phyloP scores from a whole-genome alignment of 768 basidiomycete species.

The Collybia mongolica region DNA sequence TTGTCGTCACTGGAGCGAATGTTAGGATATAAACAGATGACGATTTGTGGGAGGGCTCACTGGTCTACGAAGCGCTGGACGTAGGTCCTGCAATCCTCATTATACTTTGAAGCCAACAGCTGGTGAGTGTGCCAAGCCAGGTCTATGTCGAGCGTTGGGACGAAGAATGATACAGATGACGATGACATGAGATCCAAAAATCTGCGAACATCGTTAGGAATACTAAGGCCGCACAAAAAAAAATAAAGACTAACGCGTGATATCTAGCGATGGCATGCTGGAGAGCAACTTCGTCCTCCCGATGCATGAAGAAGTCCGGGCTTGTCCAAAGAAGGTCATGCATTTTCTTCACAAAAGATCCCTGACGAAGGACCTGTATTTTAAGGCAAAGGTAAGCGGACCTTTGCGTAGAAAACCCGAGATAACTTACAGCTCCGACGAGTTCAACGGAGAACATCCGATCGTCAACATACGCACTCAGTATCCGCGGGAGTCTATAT shows the following conservation, averaged over 20 bases:
- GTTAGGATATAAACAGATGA: not conserved
- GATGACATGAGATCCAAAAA: constrained; percentile 51
- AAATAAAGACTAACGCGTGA: constrained; percentile 41
- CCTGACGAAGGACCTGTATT: constrained; percentile 14
- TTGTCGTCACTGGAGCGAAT: constrained; percentile 29
- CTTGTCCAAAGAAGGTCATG: constrained; percentile 47
- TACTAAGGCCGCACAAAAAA: not conserved
- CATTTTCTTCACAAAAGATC: constrained; percentile 11
- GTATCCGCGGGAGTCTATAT: constrained; percentile 3
- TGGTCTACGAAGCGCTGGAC: constrained; percentile 45
- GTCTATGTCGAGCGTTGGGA: constrained; percentile 64
- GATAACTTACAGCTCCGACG: constrained; percentile 9
- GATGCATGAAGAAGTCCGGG: constrained; percentile 36
- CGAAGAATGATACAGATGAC: constrained; percentile 33
- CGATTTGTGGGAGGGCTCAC: constrained; percentile 26
- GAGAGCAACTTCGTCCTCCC: constrained; percentile 37
- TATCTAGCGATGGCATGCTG: constrained; percentile 54
- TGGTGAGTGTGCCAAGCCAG: constrained; percentile 70
- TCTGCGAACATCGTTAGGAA: constrained; percentile 8
- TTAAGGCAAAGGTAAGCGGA: not conserved
- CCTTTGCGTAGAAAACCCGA: not conserved
- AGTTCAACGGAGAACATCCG: constrained; percentile 12
- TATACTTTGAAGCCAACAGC: constrained; percentile 42
- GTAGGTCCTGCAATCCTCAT: constrained; percentile 33
- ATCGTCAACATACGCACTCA: constrained; percentile 8